Base-by-base conservation (phyloP, 257 asterid genomes). In the Henckelia pumila region DNA sequence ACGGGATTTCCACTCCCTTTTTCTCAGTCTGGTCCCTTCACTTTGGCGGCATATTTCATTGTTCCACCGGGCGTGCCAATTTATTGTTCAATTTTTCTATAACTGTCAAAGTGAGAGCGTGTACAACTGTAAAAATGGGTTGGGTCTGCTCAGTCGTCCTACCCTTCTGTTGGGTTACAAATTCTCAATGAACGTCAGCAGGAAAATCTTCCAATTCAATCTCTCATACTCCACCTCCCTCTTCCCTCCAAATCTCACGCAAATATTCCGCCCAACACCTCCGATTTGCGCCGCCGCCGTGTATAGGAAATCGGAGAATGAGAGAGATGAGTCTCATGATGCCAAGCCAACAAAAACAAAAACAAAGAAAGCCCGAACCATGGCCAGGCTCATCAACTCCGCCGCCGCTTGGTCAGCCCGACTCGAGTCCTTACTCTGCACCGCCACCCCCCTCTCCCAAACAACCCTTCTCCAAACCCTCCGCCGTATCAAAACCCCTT, bases 381-480 rank as follows among this genome's bases (percentile, higher is more conserved):
- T 83, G 80, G 91, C 95, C 65, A 29, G 52, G 61, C 71, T 84
- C 47, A 87, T 91, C 78, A 85, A 87, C 81, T 17, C 81, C 64
- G 63, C 63, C 17, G 77, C 86, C n/a, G 1, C n/a, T 40, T 91
- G 98, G 98, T 83, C 98, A 47, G 29, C 77, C 10, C 57, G 70
- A 14, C 81, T 84, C 53, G 89, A 85, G 65, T 28, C 89, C 69
- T 69, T 79, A 56, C 90, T 92, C 77, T 55, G 82, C 72, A 20
- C 74, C 13, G 78, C 79, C 70, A 49, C 71, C 19, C 84, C 89
- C 26, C 83, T 92, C 70, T 85, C 96, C 55, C 88, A 89, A 59
- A 87, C 95, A 57, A 69, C 87, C 66, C 80, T 87, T 61, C 83
- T 89, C 65, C 92, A 83, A 66, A 80, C 90, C 13, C 91, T 92